Conservation (phyloP, 768 basidiomycete species). For the Hebeloma cylindrosporum region DNA sequence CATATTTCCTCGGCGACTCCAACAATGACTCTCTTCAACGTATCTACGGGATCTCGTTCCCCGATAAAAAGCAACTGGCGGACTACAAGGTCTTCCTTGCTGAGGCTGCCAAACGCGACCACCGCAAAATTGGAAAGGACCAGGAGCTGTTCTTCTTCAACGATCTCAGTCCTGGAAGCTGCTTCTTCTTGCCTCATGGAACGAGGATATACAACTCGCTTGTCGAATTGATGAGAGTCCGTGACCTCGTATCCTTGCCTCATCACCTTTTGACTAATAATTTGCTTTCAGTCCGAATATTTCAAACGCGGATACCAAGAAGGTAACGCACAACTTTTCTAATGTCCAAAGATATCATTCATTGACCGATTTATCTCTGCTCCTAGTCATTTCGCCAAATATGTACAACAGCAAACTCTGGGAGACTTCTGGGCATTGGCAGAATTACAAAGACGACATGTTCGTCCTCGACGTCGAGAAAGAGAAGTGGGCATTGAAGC, state of each 20-base stretch:
- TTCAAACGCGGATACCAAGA: conserved; percentile 95
- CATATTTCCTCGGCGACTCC: conserved; percentile 94
- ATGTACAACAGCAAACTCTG: conserved; percentile 96
- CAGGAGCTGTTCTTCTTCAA: conserved; percentile 99
- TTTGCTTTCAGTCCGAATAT: conserved; percentile 70
- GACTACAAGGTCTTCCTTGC: conserved; percentile 96
- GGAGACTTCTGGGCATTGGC: conserved; percentile 98
- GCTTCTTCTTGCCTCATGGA: conserved; percentile 97
- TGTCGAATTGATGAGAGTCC: conserved; percentile 84
- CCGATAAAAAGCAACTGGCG: conserved; percentile 90
- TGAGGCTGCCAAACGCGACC: conserved; percentile 98
- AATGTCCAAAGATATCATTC: background rate
- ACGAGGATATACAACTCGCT: conserved; percentile 96
- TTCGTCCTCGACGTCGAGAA: conserved; percentile 93
- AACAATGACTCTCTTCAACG: conserved; percentile 94
- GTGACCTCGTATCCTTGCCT: conserved; percentile 25
- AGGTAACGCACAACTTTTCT: conserved; percentile 43
- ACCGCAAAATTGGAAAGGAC: conserved; percentile 94
- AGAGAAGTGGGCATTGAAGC: conserved; percentile 93
- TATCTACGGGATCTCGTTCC: conserved; percentile 98
- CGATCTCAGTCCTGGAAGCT: conserved; percentile 91
- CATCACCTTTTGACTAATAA: background rate
- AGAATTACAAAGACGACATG: conserved; percentile 98
- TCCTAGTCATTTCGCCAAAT: conserved; percentile 93
- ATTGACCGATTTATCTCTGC: background rate